Evolutionary conservation across 257 asterid species (phyloP).

Genomic region (Buddleja alternifolia): DNA sequence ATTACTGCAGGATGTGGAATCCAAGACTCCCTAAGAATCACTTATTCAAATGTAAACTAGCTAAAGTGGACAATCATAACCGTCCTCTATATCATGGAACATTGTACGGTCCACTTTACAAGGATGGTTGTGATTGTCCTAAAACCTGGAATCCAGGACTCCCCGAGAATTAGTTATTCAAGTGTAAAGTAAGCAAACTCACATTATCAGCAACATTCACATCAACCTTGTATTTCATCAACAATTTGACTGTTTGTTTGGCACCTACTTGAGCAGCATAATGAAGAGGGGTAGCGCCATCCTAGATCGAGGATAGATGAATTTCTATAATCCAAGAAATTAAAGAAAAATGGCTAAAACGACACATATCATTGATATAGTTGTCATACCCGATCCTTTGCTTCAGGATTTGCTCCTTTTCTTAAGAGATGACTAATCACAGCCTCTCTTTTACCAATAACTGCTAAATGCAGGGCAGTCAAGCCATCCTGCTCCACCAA

Average conservation of each 20-base stretch:
- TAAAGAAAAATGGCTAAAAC: constrained; percentile 1
- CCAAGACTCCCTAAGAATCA: no score
- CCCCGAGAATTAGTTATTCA: neutral
- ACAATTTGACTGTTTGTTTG: constrained; percentile 77
- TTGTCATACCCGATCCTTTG: constrained; percentile 66
- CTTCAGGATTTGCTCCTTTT: constrained; percentile 84
- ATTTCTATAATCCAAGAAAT: constrained; percentile 8
- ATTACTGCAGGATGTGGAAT: no score
- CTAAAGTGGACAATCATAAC: no score
- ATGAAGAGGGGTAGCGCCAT: constrained; percentile 89
- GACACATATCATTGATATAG: neutral
- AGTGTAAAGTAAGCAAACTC: constrained; percentile 36
- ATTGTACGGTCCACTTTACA: no score
- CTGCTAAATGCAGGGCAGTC: constrained; percentile 90
- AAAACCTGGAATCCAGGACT: no score
- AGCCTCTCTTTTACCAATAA: constrained; percentile 85
- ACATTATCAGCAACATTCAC: constrained; percentile 85
- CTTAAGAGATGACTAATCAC: constrained; percentile 92
- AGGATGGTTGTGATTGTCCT: no score
- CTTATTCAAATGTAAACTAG: no score
- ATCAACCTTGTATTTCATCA: constrained; percentile 83
- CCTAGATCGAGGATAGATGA: constrained; percentile 44
- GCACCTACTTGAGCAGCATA: constrained; percentile 98
- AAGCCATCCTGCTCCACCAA: constrained; percentile 69
- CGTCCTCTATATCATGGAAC: no score